Base-by-base conservation (phyloP, 352 stramenopile genomes). In the Phytopythium sindhum region DNA sequence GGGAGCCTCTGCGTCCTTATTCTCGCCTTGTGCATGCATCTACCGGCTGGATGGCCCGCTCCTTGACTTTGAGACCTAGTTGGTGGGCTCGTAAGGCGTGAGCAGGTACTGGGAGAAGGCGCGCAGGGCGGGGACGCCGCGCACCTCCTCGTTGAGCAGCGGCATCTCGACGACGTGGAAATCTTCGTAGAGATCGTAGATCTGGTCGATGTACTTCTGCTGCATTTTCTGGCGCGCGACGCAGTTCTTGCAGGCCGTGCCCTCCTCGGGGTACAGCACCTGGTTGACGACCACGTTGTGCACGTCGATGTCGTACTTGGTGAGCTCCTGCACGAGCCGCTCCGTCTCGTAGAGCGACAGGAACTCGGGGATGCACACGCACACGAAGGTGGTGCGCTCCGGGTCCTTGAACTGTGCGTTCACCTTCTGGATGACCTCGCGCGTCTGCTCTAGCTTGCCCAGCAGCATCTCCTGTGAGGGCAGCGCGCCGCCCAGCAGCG, bases 241-340 rank as follows among this genome's bases (percentile, higher is more conserved):
- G 73, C 97, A 98, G 88, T 98, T 99, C 69, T 88, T 90, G 78
- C 87, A 95, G 31, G 70, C 79, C 53, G 83, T 89, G 48, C 69
- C 74, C 47, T 83, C 73, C 52, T 90, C 84, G 23, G 91, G 94
- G 72, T 98, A 98, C 35, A 99, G 74, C 50, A 99, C 97, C 76
- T 99, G 98, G 74, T 99, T 99, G 53, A 99, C 97, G 12, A 99
- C 97, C 53, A 99, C 97, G 71, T 99, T 99, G 79, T 99, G 97
- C 53, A 98, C 96, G 76, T 99, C 97, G 74, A 99, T 99, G 65
- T 98, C 97, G 77, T 98, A 99, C 75, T 99, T 99, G 60, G 95
- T 98, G 55, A 99, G 89, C 78, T 99, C 97, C 88, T 95, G 98
- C 33, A 99, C 98, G 58, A 99, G 88, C 26, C 98, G 88, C 82